Evolutionary conservation across 2,329 filamentous ascomycete species (phyloP), one percentile per base, ranked within the genome.

Genomic region (Helotiales sp.): DNA sequence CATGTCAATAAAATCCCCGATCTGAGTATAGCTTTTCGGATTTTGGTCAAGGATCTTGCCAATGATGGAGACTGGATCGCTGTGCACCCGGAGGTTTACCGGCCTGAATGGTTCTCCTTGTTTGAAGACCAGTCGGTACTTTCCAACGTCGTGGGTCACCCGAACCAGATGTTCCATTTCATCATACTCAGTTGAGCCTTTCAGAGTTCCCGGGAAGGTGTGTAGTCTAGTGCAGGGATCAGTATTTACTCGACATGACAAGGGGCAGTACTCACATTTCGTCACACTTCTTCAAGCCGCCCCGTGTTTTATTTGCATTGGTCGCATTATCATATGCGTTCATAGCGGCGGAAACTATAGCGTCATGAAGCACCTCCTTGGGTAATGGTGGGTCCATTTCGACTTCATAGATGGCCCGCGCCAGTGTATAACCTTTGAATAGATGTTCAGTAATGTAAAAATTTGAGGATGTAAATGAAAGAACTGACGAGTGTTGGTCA

Each of bases 81-180:
- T 81, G 75, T 91, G 91, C 20, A 93, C 89, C n/a, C 92, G 87
- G 24, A 96, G 86, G 52, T 90, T 88, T 32, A 94, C 90, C 1
- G 92, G 92, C 58, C 88, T 90, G 72, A 96, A 94, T 0, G 91
- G 91, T 64, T 94, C 90, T 55, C 91, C 91, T 73, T 93, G 91
- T 70, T 92, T 93, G 13, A 96, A 83, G 0, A 90, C 91, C 4
- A 96, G 83, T 2, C 91, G 89, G 76, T 95, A 96, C 68, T 90
- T 87, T 22, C 91, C 91, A 57, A 96, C 81, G 1, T 88, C 84
- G 78, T 96, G 91, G 0, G 92, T 94, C 3, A 92, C 91, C 69
- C 83, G 85, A 10, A 95, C 80, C 2, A 96, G 81, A 6, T 90
- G 86, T 60, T 89, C 86, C 3, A 89, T 84, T 22, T 86, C 84